A percentile compares a stretch with the other conserved stretches of the same genome.
Evolutionary conservation across 2,329 filamentous ascomycete genomes (phyloP).

Genomic region (Geosmithia putterillii): DNA sequence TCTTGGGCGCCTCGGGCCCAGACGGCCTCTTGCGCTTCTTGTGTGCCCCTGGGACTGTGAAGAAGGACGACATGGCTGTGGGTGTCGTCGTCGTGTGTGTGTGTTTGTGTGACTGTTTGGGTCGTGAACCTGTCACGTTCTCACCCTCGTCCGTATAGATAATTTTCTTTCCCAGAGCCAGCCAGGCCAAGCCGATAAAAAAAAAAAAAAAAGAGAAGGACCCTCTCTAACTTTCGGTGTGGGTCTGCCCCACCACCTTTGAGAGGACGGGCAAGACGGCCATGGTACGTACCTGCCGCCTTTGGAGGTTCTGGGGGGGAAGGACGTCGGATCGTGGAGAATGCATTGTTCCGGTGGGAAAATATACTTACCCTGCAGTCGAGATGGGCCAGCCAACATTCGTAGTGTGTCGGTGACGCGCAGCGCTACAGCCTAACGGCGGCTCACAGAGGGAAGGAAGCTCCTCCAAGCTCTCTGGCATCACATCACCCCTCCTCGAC

Average conservation of each 20-base stretch:
- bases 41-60: slow-evolving; percentile 75
- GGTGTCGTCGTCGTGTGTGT: no score
- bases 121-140: slow-evolving; percentile 3
- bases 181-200: neutral
- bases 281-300: no score
- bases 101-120: slow-evolving; percentile 6
- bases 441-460: no score
- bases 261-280: no score
- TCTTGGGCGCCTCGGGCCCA: slow-evolving; percentile 44
- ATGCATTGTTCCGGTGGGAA: slow-evolving; percentile 5
- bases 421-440: slow-evolving; percentile 23
- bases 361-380: no score
- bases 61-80: slow-evolving; percentile 96
- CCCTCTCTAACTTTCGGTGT: neutral
- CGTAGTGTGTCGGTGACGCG: slow-evolving; percentile 18
- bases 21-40: slow-evolving; percentile 75
- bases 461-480: neutral
- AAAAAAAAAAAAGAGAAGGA: slow-evolving; percentile 2
- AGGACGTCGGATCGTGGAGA: no score
- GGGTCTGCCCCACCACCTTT: slow-evolving; percentile 1
- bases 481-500: neutral
- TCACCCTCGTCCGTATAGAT: neutral
- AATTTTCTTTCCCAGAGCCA: neutral
- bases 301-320: neutral
- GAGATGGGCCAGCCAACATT: no score